These are phyloP conservation scores for Pleurotus tuoliensis DNA, from an alignment of 768 basidiomycete species.

Conservation along the genomic window DNA sequence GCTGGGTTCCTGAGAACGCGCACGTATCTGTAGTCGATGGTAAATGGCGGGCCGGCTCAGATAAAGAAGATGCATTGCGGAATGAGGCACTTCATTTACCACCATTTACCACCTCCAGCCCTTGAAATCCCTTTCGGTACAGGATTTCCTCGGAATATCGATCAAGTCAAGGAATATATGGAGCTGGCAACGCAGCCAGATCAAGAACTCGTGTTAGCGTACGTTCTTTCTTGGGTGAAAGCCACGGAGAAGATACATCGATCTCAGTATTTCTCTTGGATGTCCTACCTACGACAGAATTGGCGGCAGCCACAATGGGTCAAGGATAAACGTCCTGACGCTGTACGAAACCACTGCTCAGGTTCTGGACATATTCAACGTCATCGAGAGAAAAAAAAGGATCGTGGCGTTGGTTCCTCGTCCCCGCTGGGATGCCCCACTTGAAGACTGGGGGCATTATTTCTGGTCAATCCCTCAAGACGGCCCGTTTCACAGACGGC, in stretches of 20 bases:
- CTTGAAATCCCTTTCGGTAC: too few species aligned
- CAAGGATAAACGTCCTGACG: neutral
- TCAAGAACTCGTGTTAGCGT: neutral
- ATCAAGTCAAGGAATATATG: neutral
- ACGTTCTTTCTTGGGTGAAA: neutral
- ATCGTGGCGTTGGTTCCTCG: too few species aligned
- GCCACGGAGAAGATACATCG: neutral
- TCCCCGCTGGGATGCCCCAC: neutral
- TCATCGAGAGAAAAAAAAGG: neutral
- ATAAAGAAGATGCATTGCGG: too few species aligned
- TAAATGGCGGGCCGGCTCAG: too few species aligned
- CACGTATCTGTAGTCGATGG: too few species aligned
- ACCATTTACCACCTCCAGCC: too few species aligned
- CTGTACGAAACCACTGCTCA: neutral
- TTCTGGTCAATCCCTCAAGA: neutral
- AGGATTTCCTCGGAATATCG: neutral
- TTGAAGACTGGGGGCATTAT: neutral
- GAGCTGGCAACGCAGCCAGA: neutral
- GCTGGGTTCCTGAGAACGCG: too few species aligned
- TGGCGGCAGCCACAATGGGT: neutral
- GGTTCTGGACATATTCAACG: neutral
- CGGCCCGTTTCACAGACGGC: neutral
- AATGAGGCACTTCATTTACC: too few species aligned
- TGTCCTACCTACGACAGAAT: neutral
- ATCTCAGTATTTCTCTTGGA: neutral